These are phyloP conservation scores for Penicillium sp. DNA, from an alignment of 2,329 filamentous ascomycete genomes.

Conservation along the genomic window DNA sequence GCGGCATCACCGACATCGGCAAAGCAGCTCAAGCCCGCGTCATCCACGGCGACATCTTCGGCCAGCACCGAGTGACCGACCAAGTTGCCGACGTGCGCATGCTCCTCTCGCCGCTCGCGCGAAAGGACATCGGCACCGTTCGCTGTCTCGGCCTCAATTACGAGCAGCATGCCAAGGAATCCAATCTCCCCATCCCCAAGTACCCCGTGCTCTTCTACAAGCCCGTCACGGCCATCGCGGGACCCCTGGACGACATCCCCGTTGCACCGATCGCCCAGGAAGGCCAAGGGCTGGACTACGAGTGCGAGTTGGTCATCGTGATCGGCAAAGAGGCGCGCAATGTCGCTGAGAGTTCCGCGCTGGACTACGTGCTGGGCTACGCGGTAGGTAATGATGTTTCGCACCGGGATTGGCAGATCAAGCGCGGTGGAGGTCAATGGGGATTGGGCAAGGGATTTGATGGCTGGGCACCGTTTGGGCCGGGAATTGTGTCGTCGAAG, in stretches of 20 bases:
- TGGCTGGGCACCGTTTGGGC: constrained; percentile 68
- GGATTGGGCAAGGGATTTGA: constrained; percentile 68
- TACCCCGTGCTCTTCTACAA: constrained; percentile 72
- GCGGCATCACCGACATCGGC: constrained; percentile 54
- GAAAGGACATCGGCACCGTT: constrained; percentile 59
- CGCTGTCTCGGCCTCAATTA: constrained; percentile 68
- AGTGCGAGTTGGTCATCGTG: constrained; percentile 69
- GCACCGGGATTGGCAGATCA: constrained; percentile 69
- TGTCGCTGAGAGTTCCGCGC: constrained; percentile 58
- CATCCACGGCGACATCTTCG: constrained; percentile 61
- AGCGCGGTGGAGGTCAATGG: constrained; percentile 64
- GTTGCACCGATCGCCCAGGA: constrained; percentile 61
- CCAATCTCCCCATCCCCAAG: constrained; percentile 61
- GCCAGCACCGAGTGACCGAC: constrained; percentile 58
- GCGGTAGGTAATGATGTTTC: constrained; percentile 73
- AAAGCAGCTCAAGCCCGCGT: constrained; percentile 57
- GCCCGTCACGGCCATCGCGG: constrained; percentile 59
- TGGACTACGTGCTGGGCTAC: constrained; percentile 71
- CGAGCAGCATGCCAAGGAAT: constrained; percentile 63
- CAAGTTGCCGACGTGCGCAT: constrained; percentile 47
- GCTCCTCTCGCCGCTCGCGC: constrained; percentile 59
- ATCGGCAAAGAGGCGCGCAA: constrained; percentile 63
- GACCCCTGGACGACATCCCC: constrained; percentile 61
- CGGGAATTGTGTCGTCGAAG: constrained; percentile 58
- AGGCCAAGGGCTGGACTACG: constrained; percentile 65